Base-by-base conservation (phyloP, 2,329 filamentous ascomycete species). In the Hypocreales sp. region DNA sequence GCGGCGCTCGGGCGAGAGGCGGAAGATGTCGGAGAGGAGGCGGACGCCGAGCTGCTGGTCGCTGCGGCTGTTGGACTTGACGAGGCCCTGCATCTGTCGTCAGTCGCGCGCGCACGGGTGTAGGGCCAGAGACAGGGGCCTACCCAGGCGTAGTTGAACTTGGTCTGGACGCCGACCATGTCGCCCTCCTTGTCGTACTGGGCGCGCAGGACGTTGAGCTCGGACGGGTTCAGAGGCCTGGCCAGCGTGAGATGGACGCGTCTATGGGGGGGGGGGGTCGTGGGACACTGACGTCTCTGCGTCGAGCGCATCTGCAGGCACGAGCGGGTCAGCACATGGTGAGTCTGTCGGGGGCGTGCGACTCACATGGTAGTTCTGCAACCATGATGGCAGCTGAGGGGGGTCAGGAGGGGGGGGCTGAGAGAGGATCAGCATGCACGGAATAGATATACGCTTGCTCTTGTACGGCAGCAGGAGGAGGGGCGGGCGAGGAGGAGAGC, bases 141-240 rank as follows among this genome's bases (percentile, higher is more conserved):
- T 71, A 92, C 84, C 90, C 90, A 98, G 49, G 90, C 87, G 55
- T 87, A 95, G 72, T 98, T 98, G 71, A 98, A 98, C 53, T 95
- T 95, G 35, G 90, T 98, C 56, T 98, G 90, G 22, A 98, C 72
- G 33, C 87, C 86, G 34, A 93, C 87, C 63, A 92, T 92, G 45
- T 92, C 82, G 40, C 87, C 90, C 59, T 98, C 90, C 51, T 93
- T 93, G 51, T 95, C 87, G 52, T 90, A 98, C 54, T 98, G 90
- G 34, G 81, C 67, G 38, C 87, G 81, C 29, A 98, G 68, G 36
- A 95, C 90, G 53, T 86, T 76, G 34, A 98, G 77, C 57, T 98
- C 90, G 27, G 82, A 79, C 31, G 82, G 73, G 58, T 90, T 92
- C 36, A 98, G 69, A 40, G 90, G 81, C 49, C 83, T 90, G 41